phyloP scores from a whole-genome alignment of 2,329 filamentous ascomycete genomes.

The Stylonectria norvegica region DNA sequence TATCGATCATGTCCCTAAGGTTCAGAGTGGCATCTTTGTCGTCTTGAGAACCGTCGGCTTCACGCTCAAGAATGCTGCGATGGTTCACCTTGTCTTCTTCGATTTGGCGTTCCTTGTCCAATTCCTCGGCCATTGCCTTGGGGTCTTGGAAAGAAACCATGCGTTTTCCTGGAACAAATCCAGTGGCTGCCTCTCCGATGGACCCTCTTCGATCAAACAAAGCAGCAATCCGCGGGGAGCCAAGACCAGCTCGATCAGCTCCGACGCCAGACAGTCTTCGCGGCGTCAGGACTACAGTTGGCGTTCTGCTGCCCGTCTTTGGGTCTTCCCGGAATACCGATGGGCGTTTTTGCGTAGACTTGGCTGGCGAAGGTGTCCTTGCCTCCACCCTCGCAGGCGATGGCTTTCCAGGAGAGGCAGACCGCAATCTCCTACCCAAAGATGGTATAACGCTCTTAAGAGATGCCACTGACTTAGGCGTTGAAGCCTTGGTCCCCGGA shows the following conservation, averaged over 20 bases:
- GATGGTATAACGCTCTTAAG: slow-evolving; percentile 12
- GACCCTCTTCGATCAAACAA: slow-evolving; percentile 69
- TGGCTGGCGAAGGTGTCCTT: slow-evolving; percentile 24
- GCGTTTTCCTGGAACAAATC: slow-evolving; percentile 56
- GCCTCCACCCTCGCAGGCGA: slow-evolving; percentile 15
- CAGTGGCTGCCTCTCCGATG: slow-evolving; percentile 62
- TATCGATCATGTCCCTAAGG: slow-evolving; percentile 73
- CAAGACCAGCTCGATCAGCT: slow-evolving; percentile 66
- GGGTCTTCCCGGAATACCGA: slow-evolving; percentile 53
- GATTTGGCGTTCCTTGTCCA: slow-evolving; percentile 57
- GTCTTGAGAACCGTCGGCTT: slow-evolving; percentile 41
- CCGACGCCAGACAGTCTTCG: slow-evolving; percentile 65
- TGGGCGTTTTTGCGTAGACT: slow-evolving; percentile 24
- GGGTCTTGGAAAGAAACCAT: slow-evolving; percentile 64
- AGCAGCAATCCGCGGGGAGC: slow-evolving; percentile 70
- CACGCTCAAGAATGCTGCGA: slow-evolving; percentile 53
- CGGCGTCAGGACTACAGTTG: slow-evolving; percentile 58
- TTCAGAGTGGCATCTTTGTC: slow-evolving; percentile 63
- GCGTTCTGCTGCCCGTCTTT: slow-evolving; percentile 55
- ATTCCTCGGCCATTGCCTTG: slow-evolving; percentile 56
- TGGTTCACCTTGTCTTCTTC: slow-evolving; percentile 61
- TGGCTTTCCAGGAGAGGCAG: slow-evolving; percentile 19
- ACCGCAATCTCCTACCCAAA: slow-evolving; percentile 11
- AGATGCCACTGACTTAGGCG: slow-evolving; percentile 24
- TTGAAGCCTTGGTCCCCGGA: slow-evolving; percentile 17